Base-by-base conservation (phyloP, 371 early-diverging fungal genomes). In the Nematocida parisii region DNA sequence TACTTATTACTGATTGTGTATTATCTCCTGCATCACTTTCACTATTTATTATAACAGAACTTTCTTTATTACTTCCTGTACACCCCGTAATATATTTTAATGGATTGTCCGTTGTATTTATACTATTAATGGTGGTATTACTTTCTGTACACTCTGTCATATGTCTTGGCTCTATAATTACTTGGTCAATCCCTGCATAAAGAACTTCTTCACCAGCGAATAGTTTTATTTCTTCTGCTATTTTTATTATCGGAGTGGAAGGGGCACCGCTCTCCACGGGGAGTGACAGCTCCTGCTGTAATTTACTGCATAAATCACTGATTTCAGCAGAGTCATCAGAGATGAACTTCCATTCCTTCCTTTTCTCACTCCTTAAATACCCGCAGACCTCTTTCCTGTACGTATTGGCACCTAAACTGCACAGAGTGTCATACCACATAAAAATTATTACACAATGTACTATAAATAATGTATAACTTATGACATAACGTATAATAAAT, bases 261-360 rank as follows among this genome's bases (percentile, higher is more conserved):
- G 33, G 33, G 33, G 33, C 33, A 33, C 2, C 33, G 33, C 33
- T 2, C 2, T 33, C 2, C 33, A 33, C 33, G 33, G 33, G 33
- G 0, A 2, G 1, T 33, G 33, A 33, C 33, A 33, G 33, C 54
- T 66, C 58, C 22, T 4, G 11, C 61, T 77, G 11, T 46, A 77
- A 42, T 42, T 77, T 71, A 3, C 0, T 20, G 71, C 68, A 70
- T 18, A 77, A 40, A 60, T 77, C 71, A 6, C 58, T 5, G 20
- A 77, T 42, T 9, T 40, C 71, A 24, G 71, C 71, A 40, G 24
- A 18, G 11, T 20, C 7, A 15, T 20, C 5, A 3, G 80, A 70
- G 46, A 15, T 54, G 45, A 77, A 77, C 62, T 66, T 47, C 80
- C 80, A 77, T 46, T 70, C 80, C 22, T 45, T 68, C 42, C 57